Evolutionary conservation across 139 green algal genomes (phyloP).

Genomic region (Chlamydomonas eustigma): DNA sequence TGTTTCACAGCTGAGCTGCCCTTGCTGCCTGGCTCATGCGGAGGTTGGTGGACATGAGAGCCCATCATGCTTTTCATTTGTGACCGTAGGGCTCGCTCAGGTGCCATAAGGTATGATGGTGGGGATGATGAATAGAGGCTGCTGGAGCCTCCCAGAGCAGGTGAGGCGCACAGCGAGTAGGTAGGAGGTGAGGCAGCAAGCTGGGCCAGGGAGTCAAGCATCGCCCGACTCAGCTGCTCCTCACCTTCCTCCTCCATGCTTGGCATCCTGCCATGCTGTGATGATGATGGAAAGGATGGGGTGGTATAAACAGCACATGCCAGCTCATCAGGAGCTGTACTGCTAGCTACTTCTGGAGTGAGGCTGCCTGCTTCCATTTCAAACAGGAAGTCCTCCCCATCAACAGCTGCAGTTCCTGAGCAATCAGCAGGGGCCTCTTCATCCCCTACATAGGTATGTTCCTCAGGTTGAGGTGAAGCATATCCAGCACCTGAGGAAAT

Average conservation of each 20-base stretch:
- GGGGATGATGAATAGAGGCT: background rate
- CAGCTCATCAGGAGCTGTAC: background rate
- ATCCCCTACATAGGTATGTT: too few species aligned
- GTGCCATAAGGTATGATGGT: background rate
- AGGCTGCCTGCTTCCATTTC: constrained; percentile 1
- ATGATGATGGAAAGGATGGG: background rate
- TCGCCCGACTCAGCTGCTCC: constrained; percentile 17
- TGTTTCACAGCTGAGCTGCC: background rate
- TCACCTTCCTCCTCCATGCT: constrained; percentile 5
- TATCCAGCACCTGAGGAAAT: background rate
- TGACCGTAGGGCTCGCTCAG: background rate
- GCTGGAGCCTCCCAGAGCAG: background rate
- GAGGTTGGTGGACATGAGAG: background rate
- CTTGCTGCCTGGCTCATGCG: background rate
- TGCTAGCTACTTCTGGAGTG: background rate
- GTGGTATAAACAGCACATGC: background rate
- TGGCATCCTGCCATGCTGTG: too few species aligned
- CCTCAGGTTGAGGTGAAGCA: too few species aligned
- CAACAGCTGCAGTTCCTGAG: background rate
- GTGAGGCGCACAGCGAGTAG: background rate
- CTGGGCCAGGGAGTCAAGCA: constrained; percentile 13
- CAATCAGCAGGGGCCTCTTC: too few species aligned
- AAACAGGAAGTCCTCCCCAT: background rate
- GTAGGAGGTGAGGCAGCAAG: background rate
- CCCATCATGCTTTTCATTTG: background rate